Percentiles rank a stretch among this genome's conserved stretches.
Evolutionary conservation across 1,284 basidiomycete genomes (phyloP).

Genomic region (Moesziomyces sp.): DNA sequence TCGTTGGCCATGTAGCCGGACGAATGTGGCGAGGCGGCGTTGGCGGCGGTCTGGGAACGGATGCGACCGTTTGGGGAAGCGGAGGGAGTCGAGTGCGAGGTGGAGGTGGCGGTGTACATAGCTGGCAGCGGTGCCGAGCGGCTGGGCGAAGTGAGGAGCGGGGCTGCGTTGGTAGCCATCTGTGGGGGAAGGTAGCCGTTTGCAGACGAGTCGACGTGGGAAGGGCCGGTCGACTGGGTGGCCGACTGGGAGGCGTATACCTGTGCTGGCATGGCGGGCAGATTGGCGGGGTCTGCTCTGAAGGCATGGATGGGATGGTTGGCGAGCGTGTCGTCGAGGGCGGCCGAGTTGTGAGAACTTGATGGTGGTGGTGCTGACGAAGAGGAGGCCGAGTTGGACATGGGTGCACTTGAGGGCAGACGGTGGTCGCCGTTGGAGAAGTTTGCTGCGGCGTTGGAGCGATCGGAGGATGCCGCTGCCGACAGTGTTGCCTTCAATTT

Average conservation of each 20-base stretch:
- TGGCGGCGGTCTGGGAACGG: constrained; percentile 40
- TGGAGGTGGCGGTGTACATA: constrained; percentile 2
- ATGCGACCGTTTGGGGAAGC: constrained; percentile 35
- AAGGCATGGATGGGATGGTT: constrained; percentile 16
- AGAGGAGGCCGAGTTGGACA: constrained; percentile 11
- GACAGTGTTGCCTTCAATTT: constrained; percentile 48
- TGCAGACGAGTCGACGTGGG: constrained; percentile 3
- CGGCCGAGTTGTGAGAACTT: constrained; percentile 4
- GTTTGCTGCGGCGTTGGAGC: constrained; percentile 10
- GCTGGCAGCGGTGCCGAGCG: constrained; percentile 28
- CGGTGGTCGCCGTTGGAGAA: neutral
- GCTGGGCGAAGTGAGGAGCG: constrained; percentile 29
- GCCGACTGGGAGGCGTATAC: constrained; percentile 9
- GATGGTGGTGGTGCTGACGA: constrained; percentile 3
- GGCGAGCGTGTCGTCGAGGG: constrained; percentile 10
- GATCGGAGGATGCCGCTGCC: constrained; percentile 25
- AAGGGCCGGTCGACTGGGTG: neutral
- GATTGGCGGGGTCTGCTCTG: constrained; percentile 14
- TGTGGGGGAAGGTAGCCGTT: constrained; percentile 12
- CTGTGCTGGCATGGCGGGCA: constrained; percentile 32
- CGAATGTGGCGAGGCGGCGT: constrained; percentile 14
- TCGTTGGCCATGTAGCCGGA: constrained; percentile 10
- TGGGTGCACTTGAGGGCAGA: neutral
- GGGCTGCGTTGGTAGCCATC: constrained; percentile 9
- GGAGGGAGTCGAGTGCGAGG: constrained; percentile 6